Evolutionary conservation across 441 rosid species (phyloP).

Genomic region (Pelargonium cotyledonis): DNA sequence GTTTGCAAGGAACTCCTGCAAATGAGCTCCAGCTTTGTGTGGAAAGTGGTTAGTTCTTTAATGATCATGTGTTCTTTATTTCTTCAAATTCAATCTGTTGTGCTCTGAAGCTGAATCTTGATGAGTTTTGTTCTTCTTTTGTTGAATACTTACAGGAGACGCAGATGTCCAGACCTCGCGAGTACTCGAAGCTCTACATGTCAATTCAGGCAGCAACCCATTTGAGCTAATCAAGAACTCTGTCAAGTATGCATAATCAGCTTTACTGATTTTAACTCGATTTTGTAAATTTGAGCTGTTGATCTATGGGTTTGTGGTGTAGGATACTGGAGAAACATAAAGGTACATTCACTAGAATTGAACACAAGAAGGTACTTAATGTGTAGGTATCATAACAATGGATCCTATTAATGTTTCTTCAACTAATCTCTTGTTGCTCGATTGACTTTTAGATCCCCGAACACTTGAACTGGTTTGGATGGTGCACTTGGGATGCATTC

Average conservation of each 20-base stretch:
- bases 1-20: conserved; percentile 12
- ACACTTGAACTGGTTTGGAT: conserved; percentile 16
- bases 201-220: conserved; percentile 15
- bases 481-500: conserved; percentile 23
- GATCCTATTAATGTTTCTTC: not conserved
- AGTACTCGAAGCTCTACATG: conserved; percentile 6
- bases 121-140: not conserved
- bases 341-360: conserved; percentile 12
- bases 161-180: conserved; percentile 9
- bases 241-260: conserved; percentile 6
- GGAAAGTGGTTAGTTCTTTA: conserved; percentile 9
- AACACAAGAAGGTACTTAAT: conserved; percentile 16
- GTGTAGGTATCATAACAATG: not conserved
- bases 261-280: not conserved
- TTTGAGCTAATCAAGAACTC: conserved; percentile 18
- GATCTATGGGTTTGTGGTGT: not conserved
- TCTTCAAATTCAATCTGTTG: not conserved
- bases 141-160: conserved; percentile 10
- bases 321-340: conserved; percentile 16
- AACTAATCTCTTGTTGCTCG: not conserved
- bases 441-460: conserved; percentile 10
- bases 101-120: not conserved
- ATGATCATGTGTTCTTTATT: not conserved
- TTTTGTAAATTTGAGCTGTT: not conserved
- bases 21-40: conserved; percentile 15